These are phyloP conservation scores for Globomyces pollinis-pini DNA, from an alignment of 192 early-diverging fungal species.

Conservation along the genomic window DNA sequence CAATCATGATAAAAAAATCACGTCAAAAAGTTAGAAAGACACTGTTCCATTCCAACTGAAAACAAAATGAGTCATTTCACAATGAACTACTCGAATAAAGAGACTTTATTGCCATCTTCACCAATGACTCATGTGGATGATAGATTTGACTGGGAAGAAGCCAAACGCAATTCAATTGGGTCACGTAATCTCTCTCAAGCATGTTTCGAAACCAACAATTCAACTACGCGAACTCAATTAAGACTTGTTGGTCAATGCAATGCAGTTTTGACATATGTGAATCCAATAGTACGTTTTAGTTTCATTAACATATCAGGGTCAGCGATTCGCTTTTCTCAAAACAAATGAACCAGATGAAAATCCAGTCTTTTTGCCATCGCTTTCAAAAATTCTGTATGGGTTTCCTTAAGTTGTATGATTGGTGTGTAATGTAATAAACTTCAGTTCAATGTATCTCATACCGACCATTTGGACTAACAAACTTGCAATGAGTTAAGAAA, in stretches of 20 bases:
- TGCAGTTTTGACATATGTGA: slow-evolving; percentile 1
- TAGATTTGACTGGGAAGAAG: not conserved
- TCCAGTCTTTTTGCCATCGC: not conserved
- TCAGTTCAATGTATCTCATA: too few species aligned
- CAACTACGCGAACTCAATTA: too few species aligned
- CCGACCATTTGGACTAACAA: too few species aligned
- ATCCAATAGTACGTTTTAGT: not conserved
- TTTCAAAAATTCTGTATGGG: not conserved
- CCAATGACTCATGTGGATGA: too few species aligned
- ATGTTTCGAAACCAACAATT: too few species aligned
- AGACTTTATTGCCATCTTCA: not conserved
- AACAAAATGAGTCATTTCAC: not conserved
- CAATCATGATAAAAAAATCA: too few species aligned
- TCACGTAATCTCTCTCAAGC: too few species aligned
- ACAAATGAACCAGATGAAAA: not conserved
- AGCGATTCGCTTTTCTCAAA: not conserved
- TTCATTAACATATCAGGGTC: not conserved
- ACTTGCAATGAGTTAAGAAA: too few species aligned
- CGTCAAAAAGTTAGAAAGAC: too few species aligned
- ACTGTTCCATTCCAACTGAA: too few species aligned
- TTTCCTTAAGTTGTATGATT: too few species aligned
- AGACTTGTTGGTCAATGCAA: not conserved
- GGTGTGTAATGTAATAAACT: too few species aligned
- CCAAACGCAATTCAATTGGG: not conserved
- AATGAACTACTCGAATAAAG: not conserved